Conservation (phyloP, 148 eudicot genomes). For the Polygonum maritimum region DNA sequence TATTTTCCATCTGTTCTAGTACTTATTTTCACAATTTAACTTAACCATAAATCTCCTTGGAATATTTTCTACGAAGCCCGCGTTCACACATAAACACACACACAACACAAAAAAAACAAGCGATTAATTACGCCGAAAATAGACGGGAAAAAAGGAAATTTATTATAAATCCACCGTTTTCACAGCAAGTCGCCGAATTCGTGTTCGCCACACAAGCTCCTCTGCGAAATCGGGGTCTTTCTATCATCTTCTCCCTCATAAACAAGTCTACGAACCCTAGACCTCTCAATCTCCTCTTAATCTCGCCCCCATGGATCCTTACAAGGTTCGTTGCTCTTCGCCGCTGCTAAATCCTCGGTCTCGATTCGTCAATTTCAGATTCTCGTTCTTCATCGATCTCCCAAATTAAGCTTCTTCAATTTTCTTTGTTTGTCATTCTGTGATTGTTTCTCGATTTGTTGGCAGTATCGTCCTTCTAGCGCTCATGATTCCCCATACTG, state of each 20-base stretch:
- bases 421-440: too few relatives aligned
- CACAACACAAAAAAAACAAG: not conserved
- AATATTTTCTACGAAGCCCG: not conserved
- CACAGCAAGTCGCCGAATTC: not conserved
- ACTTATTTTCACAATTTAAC: not conserved
- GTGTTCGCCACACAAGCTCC: constrained; percentile 11
- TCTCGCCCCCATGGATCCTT: constrained; percentile 48
- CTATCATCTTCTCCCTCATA: not conserved
- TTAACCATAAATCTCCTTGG: not conserved
- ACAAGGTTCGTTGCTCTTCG: constrained; percentile 35
- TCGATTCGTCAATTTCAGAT: not conserved
- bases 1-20: not conserved
- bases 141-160: not conserved
- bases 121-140: not conserved
- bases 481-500: constrained; percentile 49
- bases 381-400: not conserved
- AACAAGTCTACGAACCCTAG: not conserved
- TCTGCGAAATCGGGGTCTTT: not conserved
- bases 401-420: not conserved
- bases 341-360: not conserved
- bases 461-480: constrained; percentile 68
- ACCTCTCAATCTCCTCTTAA: constrained; percentile 12
- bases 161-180: not conserved
- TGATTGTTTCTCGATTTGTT: constrained; percentile 11
- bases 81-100: not conserved